phyloP scores from a whole-genome alignment of 78 protist species.

The Guillardia theta region DNA sequence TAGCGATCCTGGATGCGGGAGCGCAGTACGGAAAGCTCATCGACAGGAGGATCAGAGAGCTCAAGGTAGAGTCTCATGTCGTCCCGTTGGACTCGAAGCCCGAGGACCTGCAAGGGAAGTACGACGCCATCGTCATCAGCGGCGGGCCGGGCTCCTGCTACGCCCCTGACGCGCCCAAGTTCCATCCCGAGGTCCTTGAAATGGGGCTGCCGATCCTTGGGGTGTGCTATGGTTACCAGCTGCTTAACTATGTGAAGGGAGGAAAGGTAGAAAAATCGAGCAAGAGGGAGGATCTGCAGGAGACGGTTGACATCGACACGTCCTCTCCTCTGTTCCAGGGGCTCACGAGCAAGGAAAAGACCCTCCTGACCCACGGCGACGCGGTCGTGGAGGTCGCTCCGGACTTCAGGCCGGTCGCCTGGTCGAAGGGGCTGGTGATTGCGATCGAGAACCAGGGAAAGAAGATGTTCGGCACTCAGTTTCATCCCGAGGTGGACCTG shows the following conservation, averaged over 20 bases:
- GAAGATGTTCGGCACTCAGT: not conserved
- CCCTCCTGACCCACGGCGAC: slow-evolving; percentile 94
- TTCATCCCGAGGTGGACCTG: slow-evolving; percentile 27
- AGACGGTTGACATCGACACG: not conserved
- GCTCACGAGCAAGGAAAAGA: slow-evolving; percentile 35
- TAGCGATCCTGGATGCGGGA: slow-evolving; percentile 53
- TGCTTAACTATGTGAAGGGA: slow-evolving; percentile 65
- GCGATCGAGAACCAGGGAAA: slow-evolving; percentile 48
- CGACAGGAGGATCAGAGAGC: slow-evolving; percentile 91
- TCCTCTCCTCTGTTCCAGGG: slow-evolving; percentile 53
- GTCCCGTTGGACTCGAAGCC: not conserved
- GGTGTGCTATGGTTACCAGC: slow-evolving; percentile 96
- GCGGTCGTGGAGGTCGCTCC: slow-evolving; percentile 66
- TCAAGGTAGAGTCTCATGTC: slow-evolving; percentile 63
- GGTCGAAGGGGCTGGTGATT: slow-evolving; percentile 59
- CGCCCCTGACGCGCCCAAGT: slow-evolving; percentile 53
- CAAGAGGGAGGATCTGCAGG: slow-evolving; percentile 87
- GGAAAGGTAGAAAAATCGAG: slow-evolving; percentile 78
- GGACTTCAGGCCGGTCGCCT: slow-evolving; percentile 61
- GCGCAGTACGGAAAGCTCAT: slow-evolving; percentile 78
- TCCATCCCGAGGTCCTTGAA: slow-evolving; percentile 50
- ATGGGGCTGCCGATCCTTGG: slow-evolving; percentile 82
- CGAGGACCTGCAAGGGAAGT: not conserved
- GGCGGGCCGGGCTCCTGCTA: slow-evolving; percentile 90
- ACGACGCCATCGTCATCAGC: slow-evolving; percentile 75